Percentiles rank a stretch among this genome's conserved stretches.
Conservation (phyloP, 2,329 filamentous ascomycete species). For the Beauveria scarabaeidicola region DNA sequence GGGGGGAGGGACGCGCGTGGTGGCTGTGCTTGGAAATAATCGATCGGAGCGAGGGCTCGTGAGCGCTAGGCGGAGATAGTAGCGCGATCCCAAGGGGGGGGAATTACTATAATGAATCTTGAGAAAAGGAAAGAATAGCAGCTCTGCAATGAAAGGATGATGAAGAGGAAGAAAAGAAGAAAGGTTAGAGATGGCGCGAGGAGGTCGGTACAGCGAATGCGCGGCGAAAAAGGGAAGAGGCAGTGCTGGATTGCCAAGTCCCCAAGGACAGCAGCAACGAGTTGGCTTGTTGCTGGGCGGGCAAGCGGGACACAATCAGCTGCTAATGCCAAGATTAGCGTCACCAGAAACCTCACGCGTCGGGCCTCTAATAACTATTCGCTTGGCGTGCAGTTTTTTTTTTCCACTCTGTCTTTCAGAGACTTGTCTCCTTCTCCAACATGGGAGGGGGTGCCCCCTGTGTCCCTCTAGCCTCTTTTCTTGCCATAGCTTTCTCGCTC, state of each 20-base stretch:
- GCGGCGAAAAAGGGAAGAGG: not conserved
- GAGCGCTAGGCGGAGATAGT: not conserved
- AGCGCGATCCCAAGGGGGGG: not conserved
- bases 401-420: too few species aligned
- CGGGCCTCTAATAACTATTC: not conserved
- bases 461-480: not conserved
- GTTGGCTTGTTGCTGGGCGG: slow-evolving; percentile 6
- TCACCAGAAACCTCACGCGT: not conserved
- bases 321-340: slow-evolving; percentile 1
- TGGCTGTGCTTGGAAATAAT: not conserved
- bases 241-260: slow-evolving; percentile 12
- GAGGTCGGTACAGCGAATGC: not conserved
- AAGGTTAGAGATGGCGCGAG: not conserved
- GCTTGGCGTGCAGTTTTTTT: slow-evolving; percentile 1
- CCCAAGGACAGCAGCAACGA: not conserved
- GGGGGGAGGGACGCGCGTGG: not conserved
- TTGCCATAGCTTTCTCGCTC: not conserved
- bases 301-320: not conserved
- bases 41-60: not conserved
- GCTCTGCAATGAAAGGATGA: not conserved
- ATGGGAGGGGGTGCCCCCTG: not conserved
- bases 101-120: not conserved
- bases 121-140: not conserved
- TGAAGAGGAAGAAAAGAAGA: too few species aligned
- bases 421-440: not conserved